Evolutionary conservation across 2,329 filamentous ascomycete species (phyloP), one percentile per base, ranked within the genome.

Genomic region (Alternaria ventricosa): DNA sequence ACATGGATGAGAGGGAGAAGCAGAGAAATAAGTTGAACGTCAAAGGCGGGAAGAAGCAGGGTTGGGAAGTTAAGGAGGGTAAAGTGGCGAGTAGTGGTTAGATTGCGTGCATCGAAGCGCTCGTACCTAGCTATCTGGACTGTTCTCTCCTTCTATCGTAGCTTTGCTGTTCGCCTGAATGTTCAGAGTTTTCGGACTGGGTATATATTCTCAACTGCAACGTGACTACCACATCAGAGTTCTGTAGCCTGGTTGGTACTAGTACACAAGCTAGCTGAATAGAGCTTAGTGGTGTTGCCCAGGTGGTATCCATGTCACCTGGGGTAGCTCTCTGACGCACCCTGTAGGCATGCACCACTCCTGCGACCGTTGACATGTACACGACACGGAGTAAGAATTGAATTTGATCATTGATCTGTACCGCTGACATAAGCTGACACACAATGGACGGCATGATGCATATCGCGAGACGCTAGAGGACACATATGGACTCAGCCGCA

Each of bases 1-100:
- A 66, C 46, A 23, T 73, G 8, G 59, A 75, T 13, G 78, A 79
- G 61, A 62, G 79, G 27, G 72, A 78, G 33, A 71, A 69, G 51
- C 79, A 80, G 65, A 74, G 71, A 50, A 60, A 46, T 22, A 63
- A 44, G 22, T 11, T 60, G 15, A 22, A 54, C 12, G 28, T 22
- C 11, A 44, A 47, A 8, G 49, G 20, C 2, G 71, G 76, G 25
- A 71, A 67, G 55, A 78, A 80, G 64, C 72, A 46, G 22, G 50
- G 6, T n/a, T 22, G 54, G 18, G 23, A 13, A 28, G 9, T 13
- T 7, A 20, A 5, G 15, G 30, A 28, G 7, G 15, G 15, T 6
- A 23, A 4, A 1, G 12, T 23, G 22, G 41, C 12, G 12, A 30
- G n/a, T 11, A 41, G 57, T 54, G 18, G 41, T 30, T 25, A 8